Evolutionary conservation across 208 protist genomes (phyloP).

Genomic region (Leishmania martiniquensis): DNA sequence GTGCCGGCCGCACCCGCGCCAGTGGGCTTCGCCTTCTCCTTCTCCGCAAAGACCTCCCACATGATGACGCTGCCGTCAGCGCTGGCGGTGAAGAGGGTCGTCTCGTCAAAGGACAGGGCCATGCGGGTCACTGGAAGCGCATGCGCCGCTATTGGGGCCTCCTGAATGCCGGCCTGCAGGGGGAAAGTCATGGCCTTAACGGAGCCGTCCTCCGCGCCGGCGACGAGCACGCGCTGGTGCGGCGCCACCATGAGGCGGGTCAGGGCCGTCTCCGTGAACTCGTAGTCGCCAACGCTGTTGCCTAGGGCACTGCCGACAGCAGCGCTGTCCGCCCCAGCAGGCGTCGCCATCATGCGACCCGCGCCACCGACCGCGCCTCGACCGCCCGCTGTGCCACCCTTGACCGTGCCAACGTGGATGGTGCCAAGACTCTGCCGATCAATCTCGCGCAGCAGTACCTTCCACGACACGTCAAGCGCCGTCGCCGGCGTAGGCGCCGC

Average conservation of each 20-base stretch:
- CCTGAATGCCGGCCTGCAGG: constrained; percentile 72
- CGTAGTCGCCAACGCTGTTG: constrained; percentile 66
- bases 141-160: constrained; percentile 75
- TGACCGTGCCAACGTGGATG: constrained; percentile 4
- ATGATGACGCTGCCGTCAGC: constrained; percentile 92
- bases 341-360: not conserved
- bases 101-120: constrained; percentile 92
- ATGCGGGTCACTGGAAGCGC: constrained; percentile 77
- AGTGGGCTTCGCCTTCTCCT: constrained; percentile 47
- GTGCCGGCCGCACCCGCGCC: constrained; percentile 1
- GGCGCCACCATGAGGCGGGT: constrained; percentile 77
- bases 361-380: not conserved
- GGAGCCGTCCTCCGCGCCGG: constrained; percentile 88
- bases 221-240: constrained; percentile 92
- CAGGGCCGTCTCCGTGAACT: constrained; percentile 73
- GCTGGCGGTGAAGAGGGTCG: constrained; percentile 87
- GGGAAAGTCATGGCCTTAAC: constrained; percentile 93
- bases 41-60: constrained; percentile 83
- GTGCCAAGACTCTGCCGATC: constrained; percentile 62
- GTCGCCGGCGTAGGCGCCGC: constrained; percentile 77
- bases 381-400: not conserved
- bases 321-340: not conserved
- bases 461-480: constrained; percentile 72
- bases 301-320: constrained; percentile 11
- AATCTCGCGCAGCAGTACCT: constrained; percentile 92